Conservation (phyloP, 345 rosid species). For the Firmiana major region DNA sequence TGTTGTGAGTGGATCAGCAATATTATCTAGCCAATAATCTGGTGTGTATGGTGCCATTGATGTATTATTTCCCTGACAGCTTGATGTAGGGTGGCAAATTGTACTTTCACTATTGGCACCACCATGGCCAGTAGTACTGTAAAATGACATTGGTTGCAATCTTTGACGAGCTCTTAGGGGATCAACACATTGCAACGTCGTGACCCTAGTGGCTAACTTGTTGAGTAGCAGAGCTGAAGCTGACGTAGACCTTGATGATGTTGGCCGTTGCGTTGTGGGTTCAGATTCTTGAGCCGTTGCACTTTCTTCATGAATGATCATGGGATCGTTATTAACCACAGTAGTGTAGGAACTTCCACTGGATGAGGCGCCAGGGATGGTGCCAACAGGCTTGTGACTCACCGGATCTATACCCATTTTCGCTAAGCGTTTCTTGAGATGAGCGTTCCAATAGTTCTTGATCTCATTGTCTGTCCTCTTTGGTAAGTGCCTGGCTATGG, state of each 20-base stretch:
- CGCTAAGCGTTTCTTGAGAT: slow-evolving; percentile 43
- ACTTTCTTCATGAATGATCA: neutral
- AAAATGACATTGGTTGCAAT: neutral
- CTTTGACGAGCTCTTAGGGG: neutral
- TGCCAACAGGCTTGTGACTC: slow-evolving; percentile 32
- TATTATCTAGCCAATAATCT: neutral
- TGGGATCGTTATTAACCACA: neutral
- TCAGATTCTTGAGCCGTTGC: neutral
- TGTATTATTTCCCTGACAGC: neutral
- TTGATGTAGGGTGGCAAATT: neutral
- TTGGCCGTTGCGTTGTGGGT: neutral
- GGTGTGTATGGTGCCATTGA: neutral
- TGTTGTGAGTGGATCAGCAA: neutral
- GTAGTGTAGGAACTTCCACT: neutral
- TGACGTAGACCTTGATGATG: neutral
- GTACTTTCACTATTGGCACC: neutral
- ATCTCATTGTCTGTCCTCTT: slow-evolving; percentile 56
- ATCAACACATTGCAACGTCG: neutral
- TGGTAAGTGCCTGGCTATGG: slow-evolving; percentile 42
- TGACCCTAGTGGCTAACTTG: slow-evolving; percentile 11
- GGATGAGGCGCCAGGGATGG: neutral
- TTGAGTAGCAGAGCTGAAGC: slow-evolving; percentile 4
- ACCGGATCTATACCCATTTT: slow-evolving; percentile 41
- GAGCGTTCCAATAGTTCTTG: slow-evolving; percentile 61
- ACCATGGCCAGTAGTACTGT: neutral